A percentile compares a stretch with the other conserved stretches of the same genome.
Conservation (phyloP, 768 basidiomycete genomes). For the Suillus brevipes region DNA sequence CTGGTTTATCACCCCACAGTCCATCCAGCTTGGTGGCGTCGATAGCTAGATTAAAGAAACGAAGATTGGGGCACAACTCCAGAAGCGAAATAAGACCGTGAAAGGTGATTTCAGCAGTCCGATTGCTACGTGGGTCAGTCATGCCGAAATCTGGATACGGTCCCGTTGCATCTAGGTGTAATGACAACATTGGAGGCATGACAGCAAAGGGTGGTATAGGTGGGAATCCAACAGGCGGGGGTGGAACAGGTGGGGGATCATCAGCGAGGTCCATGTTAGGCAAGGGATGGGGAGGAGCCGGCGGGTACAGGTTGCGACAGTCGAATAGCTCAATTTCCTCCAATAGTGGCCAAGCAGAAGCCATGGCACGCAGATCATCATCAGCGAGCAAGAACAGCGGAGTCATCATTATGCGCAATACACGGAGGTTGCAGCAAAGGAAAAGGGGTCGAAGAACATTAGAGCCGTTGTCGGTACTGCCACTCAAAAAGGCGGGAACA, state of each 20-base stretch:
- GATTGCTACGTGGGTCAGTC: too few species aligned
- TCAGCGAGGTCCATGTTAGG: background rate
- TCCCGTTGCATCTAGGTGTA: background rate
- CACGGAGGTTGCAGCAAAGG: background rate
- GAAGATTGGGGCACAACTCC: slow-evolving; percentile 3
- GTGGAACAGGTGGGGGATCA: background rate
- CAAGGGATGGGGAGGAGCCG: background rate
- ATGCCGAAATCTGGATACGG: background rate
- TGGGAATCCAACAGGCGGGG: background rate
- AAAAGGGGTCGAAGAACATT: background rate
- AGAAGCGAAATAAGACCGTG: slow-evolving; percentile 7
- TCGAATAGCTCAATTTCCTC: slow-evolving; percentile 3
- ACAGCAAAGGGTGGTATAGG: background rate
- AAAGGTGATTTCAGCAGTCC: slow-evolving; percentile 4
- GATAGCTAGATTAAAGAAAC: slow-evolving; percentile 1
- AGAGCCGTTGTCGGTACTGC: background rate
- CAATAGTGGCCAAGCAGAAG: slow-evolving; percentile 9
- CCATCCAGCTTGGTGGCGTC: slow-evolving; percentile 7
- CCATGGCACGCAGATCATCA: slow-evolving; percentile 1
- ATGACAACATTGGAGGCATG: background rate
- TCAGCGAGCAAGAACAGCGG: slow-evolving; percentile 1
- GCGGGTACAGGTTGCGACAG: background rate
- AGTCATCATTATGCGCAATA: background rate
- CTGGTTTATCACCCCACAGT: background rate
- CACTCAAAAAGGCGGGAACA: background rate